These are phyloP conservation scores for Wickerhamiella nectarea DNA, from an alignment of 805 yeast species.

Conservation along the genomic window DNA sequence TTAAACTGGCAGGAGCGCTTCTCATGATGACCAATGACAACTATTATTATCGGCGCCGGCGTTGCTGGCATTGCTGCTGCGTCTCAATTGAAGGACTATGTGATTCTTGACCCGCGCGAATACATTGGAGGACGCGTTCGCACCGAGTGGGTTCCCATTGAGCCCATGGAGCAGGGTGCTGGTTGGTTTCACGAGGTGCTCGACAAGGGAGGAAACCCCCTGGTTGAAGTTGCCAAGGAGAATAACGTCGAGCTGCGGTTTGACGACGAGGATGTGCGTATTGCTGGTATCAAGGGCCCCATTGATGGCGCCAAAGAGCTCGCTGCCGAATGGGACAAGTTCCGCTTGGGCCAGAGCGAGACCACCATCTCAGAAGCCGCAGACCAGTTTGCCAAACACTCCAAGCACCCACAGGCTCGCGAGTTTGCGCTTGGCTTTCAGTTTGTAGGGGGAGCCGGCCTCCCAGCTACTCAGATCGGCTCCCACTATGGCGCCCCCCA, in stretches of 20 bases:
- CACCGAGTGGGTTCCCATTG: constrained; percentile 12
- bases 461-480: not conserved
- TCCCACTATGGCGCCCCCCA: not conserved
- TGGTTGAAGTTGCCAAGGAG: constrained; percentile 15
- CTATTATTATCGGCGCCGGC: constrained; percentile 26
- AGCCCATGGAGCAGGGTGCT: constrained; percentile 19
- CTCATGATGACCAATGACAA: constrained; percentile 5
- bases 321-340: constrained; percentile 13
- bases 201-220: constrained; percentile 14
- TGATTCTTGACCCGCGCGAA: constrained; percentile 24
- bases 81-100: constrained; percentile 17
- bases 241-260: constrained; percentile 12
- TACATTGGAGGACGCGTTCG: constrained; percentile 24
- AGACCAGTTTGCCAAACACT: constrained; percentile 8
- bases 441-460: constrained; percentile 8
- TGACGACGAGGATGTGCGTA: constrained; percentile 17
- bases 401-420: not conserved
- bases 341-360: constrained; percentile 10
- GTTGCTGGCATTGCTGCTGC: constrained; percentile 26
- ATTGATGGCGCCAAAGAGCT: constrained; percentile 11
- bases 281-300: constrained; percentile 13
- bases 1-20: constrained; percentile 57
- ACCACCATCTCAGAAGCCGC: constrained; percentile 13
- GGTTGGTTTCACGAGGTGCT: constrained; percentile 22
- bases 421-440: not conserved